Percentiles rank a stretch among this genome's conserved stretches.
Evolutionary conservation across 2,329 filamentous ascomycete genomes (phyloP).

Genomic region (Bretziella fagacearum): DNA sequence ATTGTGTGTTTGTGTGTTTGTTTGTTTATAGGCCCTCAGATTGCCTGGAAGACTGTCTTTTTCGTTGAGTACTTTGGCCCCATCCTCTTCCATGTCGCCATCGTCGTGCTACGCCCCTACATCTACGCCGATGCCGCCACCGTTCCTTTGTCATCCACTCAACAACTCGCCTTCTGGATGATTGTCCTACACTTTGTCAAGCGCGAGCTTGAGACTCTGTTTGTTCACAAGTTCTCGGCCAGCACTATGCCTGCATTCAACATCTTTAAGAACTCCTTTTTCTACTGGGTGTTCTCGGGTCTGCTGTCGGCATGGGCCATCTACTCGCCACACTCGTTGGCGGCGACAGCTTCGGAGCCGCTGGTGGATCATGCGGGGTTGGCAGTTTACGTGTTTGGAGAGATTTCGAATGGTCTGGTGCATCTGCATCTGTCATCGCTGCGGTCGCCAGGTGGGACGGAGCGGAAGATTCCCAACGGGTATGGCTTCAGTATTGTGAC

Average conservation of each 20-base stretch:
- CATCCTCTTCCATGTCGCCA: conserved; percentile 65
- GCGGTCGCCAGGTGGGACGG: conserved; percentile 61
- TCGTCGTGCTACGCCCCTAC: conserved; percentile 55
- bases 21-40: conserved; percentile 53
- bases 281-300: conserved; percentile 84
- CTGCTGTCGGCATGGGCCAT: conserved; percentile 68
- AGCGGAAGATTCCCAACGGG: conserved; percentile 73
- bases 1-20: no score
- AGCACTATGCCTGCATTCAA: conserved; percentile 84
- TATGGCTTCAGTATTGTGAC: conserved; percentile 77
- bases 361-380: conserved; percentile 49
- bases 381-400: conserved; percentile 57
- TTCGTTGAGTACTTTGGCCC: conserved; percentile 90
- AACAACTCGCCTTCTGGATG: conserved; percentile 57
- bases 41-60: conserved; percentile 87
- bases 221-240: conserved; percentile 85
- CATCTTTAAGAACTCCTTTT: conserved; percentile 86
- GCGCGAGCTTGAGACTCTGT: conserved; percentile 86
- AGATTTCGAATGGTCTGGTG: conserved; percentile 63
- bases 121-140: conserved; percentile 29
- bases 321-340: conserved; percentile 57
- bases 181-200: conserved; percentile 78
- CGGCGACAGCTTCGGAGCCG: conserved; percentile 35
- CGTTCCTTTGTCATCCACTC: conserved; percentile 43
- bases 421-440: conserved; percentile 66